A percentile compares a stretch with the other conserved stretches of the same genome.
Evolutionary conservation across 1,284 basidiomycete species (phyloP).

Genomic region (Pterulicium gracile): DNA sequence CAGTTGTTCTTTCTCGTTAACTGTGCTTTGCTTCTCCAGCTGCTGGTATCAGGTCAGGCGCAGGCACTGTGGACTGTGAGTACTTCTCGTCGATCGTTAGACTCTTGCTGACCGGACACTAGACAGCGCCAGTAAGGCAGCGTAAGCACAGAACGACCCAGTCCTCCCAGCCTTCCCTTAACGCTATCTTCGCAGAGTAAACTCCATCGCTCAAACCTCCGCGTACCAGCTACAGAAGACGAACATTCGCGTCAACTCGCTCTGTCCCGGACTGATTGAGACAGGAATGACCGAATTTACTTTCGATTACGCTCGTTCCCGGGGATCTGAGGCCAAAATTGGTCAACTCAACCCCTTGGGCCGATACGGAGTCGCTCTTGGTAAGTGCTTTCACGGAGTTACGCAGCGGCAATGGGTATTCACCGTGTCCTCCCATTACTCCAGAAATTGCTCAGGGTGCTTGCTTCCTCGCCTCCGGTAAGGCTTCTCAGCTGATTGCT

Average conservation of each 20-base stretch:
- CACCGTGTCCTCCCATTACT: too few relatives aligned
- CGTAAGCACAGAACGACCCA: too few relatives aligned
- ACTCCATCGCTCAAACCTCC: slow-evolving; percentile 27
- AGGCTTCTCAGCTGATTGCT: slow-evolving; percentile 16
- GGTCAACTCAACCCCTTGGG: slow-evolving; percentile 61
- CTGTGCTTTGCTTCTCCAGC: too few relatives aligned
- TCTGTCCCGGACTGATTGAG: slow-evolving; percentile 89
- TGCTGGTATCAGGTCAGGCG: slow-evolving; percentile 83
- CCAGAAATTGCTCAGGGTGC: slow-evolving; percentile 77
- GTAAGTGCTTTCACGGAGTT: neutral
- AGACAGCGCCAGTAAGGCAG: slow-evolving; percentile 89
- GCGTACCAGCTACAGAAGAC: slow-evolving; percentile 70
- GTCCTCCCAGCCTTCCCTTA: slow-evolving; percentile 3
- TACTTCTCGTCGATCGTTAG: slow-evolving; percentile 3
- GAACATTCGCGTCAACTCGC: slow-evolving; percentile 84
- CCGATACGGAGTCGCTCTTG: neutral
- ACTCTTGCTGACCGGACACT: slow-evolving; percentile 9
- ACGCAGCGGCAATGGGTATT: too few relatives aligned
- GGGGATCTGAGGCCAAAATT: slow-evolving; percentile 66
- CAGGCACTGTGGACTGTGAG: slow-evolving; percentile 79
- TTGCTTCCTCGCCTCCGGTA: slow-evolving; percentile 82
- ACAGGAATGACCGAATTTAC: slow-evolving; percentile 74
- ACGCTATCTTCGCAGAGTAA: neutral
- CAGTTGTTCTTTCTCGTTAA: neutral
- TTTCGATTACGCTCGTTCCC: slow-evolving; percentile 69